Base-by-base conservation (phyloP, 2,329 filamentous ascomycete species). In the Drechmeria coniospora region DNA sequence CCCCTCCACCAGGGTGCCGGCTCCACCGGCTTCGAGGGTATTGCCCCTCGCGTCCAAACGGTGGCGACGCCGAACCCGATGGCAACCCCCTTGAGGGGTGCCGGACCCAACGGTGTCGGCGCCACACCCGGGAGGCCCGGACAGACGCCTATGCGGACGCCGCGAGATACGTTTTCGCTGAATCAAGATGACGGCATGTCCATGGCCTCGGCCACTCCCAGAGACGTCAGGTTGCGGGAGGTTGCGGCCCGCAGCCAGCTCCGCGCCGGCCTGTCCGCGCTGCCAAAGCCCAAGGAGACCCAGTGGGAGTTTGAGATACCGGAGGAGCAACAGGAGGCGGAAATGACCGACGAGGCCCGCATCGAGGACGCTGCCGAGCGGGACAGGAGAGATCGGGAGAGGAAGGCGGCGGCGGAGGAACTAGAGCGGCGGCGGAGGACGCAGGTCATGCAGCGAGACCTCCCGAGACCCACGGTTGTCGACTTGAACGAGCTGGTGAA, bases 221-320 rank as follows among this genome's bases (percentile, higher is more conserved):
- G 71, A 23, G 84, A 94, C 33, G 56, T 84, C 16, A 78, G 69
- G 42, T 56, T 79, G 41, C 71, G 72, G 14, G 77, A 92, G 35
- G 61, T 76, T 33, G 72, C 75, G 5, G 52, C 75, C 38, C 75
- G 75, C 23, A 67, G 71, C 34, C 71, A 77, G 36, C 59, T 98
- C 6, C 72, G 72, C 33, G 65, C 69, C 27, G 70, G 78, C 23
- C 68, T 98, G n/a, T 69, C 82, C 4, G 74, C 81, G 14, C 63
- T 98, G 11, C 90, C 90, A 1, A 92, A 81, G 45, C 90, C 90
- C 1, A 94, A 92, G 46, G 83, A 93, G 45, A 79, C 74, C 0
- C 86, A 94, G 39, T 95, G 82, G 78, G 90, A 95, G 40, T 71
- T 95, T 25, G 87, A 94, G 47, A 58, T 92, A 19, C 87, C 87